These are phyloP conservation scores for Nakazawaea anatomiae DNA, from an alignment of 805 yeast genomes.

Conservation along the genomic window DNA sequence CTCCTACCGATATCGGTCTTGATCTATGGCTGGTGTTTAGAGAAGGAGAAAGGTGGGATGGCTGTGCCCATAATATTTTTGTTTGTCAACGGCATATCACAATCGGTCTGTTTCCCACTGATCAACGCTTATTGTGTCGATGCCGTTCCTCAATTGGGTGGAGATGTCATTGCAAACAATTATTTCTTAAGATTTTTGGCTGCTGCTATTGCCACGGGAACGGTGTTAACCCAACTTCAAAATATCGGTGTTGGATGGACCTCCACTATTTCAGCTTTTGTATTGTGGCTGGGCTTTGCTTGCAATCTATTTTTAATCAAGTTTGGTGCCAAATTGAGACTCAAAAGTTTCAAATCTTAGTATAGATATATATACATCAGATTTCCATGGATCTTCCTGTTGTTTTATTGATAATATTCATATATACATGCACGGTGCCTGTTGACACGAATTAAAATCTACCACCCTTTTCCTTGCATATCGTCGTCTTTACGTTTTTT, in stretches of 20 bases:
- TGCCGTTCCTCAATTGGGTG: conserved; percentile 45
- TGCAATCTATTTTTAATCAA: conserved; percentile 27
- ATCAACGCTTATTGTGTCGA: conserved; percentile 55
- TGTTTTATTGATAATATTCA: no score
- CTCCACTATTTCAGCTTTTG: conserved; percentile 40
- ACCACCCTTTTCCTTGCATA: conserved; percentile 9
- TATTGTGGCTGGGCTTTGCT: conserved; percentile 32
- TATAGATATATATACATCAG: not conserved
- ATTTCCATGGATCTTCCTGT: no score
- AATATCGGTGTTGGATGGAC: conserved; percentile 54
- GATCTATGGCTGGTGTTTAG: conserved; percentile 49
- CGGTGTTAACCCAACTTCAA: conserved; percentile 39
- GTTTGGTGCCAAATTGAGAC: conserved; percentile 34
- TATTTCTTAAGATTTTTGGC: conserved; percentile 45
- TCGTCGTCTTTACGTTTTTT: conserved; percentile 8
- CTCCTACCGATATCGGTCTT: conserved; percentile 38
- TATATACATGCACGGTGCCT: not conserved
- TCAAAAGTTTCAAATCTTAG: not conserved
- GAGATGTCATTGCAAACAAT: conserved; percentile 52
- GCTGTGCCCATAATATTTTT: conserved; percentile 46
- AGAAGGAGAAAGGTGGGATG: conserved; percentile 46
- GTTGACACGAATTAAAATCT: not conserved
- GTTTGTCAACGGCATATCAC: conserved; percentile 44
- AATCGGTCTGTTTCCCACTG: conserved; percentile 46
- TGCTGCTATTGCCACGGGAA: conserved; percentile 46